These are phyloP conservation scores for Starmerella sirachaensis DNA, from an alignment of 805 yeast species.

Conservation along the genomic window DNA sequence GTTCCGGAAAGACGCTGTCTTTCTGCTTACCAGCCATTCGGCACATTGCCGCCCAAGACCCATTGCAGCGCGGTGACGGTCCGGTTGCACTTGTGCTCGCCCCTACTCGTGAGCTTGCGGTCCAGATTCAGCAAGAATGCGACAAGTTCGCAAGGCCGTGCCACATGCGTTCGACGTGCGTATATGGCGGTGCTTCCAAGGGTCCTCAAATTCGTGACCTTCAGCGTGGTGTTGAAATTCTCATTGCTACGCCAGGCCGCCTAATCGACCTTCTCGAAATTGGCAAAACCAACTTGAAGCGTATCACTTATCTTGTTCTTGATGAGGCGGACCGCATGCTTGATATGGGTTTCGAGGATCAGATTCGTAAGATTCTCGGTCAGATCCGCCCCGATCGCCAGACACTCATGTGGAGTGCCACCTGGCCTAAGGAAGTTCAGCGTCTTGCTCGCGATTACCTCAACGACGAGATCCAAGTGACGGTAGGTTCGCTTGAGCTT, in stretches of 20 bases:
- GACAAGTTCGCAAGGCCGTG: conserved; percentile 86
- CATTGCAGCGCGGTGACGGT: conserved; percentile 88
- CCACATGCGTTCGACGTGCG: conserved; percentile 84
- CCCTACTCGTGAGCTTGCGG: conserved; percentile 98
- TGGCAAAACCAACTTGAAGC: conserved; percentile 85
- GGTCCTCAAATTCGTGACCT: conserved; percentile 97
- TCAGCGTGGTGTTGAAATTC: conserved; percentile 87
- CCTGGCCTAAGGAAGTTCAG: conserved; percentile 99
- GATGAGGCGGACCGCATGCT: conserved; percentile 99
- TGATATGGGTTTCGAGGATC: conserved; percentile 99
- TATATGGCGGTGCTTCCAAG: conserved; percentile 98
- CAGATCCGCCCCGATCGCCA: conserved; percentile 99
- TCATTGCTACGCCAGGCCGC: conserved; percentile 98
- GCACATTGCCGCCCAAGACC: conserved; percentile 96
- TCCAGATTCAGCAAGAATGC: conserved; percentile 93
- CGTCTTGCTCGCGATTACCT: conserved; percentile 83
- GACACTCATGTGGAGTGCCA: conserved; percentile 99
- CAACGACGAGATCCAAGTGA: conserved; percentile 89
- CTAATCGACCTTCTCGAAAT: conserved; percentile 93
- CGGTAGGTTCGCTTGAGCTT: conserved; percentile 88
- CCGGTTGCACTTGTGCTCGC: conserved; percentile 92
- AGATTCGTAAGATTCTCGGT: conserved; percentile 93
- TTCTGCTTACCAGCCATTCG: conserved; percentile 95
- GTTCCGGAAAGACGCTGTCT: conserved; percentile 96
- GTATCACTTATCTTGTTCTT: conserved; percentile 92